Base-by-base conservation (phyloP, 2,329 filamentous ascomycete species). In the Fusarium domesticum region DNA sequence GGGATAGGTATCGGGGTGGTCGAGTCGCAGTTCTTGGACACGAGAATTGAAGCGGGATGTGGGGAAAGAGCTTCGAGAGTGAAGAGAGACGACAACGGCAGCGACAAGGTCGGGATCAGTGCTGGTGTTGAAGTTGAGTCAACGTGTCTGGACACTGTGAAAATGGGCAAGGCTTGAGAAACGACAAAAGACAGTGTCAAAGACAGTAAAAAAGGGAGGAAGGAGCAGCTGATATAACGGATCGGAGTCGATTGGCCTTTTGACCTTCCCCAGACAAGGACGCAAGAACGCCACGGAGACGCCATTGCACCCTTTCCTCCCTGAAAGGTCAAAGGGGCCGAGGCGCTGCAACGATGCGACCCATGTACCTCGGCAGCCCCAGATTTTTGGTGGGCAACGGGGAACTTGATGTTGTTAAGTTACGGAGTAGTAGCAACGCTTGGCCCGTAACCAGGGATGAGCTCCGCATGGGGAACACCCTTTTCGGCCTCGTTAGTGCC, bases 331-430 rank as follows among this genome's bases (percentile, higher is more conserved):
- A 28, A 35, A 53, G 39, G 47, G 50, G 50, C 57, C 57, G 56
- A 59, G 57, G 57, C 54, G 54, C 38, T 39, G 48, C 48, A 35
- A 49, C 34, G 37, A 30, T 35, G 41, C n/a, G 42, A 35, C 20
- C 39, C 54, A 50, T 54, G 57, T 54, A 55, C 57, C 57, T 60
- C 57, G 57, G 57, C 55, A 60, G 57, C 57, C 55, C 57, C 57
- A 60, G 57, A 53, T 59, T 60, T 58, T 28, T 46, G 7, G 32
- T 18, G 32, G 32, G 20, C 20, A 18, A 16, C 20, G 19, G 45
- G 42, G 47, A 34, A 39, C 32, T 16, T 20, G 28, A 32, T 42
- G 47, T 43, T 46, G 46, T 49, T 43, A 47, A 37, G 14, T 17
- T 12, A 28, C 23, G 23, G 23, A 28, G 23, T 28, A 28, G 23